Percentiles rank a stretch among this genome's conserved stretches.
phyloP scores from a whole-genome alignment of 176 grass and related monocot genomes.

The Zoysia pacifica region DNA sequence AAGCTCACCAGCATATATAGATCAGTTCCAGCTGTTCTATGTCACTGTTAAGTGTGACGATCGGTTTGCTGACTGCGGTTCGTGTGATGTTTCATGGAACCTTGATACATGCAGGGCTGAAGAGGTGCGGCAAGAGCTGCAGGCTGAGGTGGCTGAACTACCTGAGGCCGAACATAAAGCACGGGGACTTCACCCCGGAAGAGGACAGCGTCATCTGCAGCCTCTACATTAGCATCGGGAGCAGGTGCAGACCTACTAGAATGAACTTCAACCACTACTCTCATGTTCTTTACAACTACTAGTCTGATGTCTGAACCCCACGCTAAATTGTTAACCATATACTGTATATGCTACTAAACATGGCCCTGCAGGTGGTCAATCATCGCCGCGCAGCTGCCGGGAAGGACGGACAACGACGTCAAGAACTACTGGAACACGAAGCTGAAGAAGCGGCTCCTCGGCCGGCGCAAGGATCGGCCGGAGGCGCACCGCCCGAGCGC shows the following conservation, averaged over 20 bases:
- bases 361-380: slow-evolving; percentile 78
- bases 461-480: slow-evolving; percentile 58
- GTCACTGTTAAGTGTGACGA: too few relatives aligned
- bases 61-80: not conserved
- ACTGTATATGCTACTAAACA: not conserved
- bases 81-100: slow-evolving; percentile 3
- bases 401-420: slow-evolving; percentile 91
- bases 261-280: not conserved
- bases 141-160: slow-evolving; percentile 84
- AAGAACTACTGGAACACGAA: slow-evolving; percentile 99
- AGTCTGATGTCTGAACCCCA: not conserved
- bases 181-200: slow-evolving; percentile 85
- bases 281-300: not conserved
- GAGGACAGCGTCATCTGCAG: slow-evolving; percentile 89
- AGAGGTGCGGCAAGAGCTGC: slow-evolving; percentile 84
- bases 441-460: slow-evolving; percentile 88
- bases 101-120: slow-evolving; percentile 42
- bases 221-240: slow-evolving; percentile 98
- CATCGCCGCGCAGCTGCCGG: slow-evolving; percentile 90
- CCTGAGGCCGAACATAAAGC: slow-evolving; percentile 89
- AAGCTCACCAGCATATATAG: not conserved
- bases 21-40: not conserved
- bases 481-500: slow-evolving; percentile 24
- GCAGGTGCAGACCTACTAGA: slow-evolving; percentile 54
- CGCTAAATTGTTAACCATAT: not conserved